phyloP scores from a whole-genome alignment of 2,329 filamentous ascomycete species.

The Fusarium sp. region DNA sequence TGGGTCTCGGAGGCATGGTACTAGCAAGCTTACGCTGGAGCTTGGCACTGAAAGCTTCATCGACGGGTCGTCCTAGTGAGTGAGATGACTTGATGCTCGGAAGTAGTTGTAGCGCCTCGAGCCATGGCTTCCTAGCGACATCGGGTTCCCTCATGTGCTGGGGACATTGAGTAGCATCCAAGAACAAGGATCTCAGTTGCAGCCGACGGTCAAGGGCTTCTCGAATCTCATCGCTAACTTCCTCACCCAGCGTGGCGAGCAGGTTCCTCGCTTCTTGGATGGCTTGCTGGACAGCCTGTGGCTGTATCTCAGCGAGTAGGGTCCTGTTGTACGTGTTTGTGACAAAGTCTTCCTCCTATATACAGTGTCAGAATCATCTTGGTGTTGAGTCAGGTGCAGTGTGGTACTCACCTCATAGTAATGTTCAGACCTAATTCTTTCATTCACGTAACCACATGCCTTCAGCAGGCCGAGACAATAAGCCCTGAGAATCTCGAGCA shows the following conservation, averaged over 20 bases:
- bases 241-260: constrained; percentile 57
- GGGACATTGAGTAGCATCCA: constrained; percentile 65
- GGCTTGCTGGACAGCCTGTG: constrained; percentile 65
- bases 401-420: constrained; percentile 80
- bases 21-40: constrained; percentile 92
- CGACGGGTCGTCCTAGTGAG: constrained; percentile 71
- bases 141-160: constrained; percentile 59
- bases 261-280: constrained; percentile 67
- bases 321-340: constrained; percentile 89
- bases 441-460: constrained; percentile 82
- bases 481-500: constrained; percentile 78
- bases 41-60: constrained; percentile 88
- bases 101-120: constrained; percentile 63
- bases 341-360: constrained; percentile 93
- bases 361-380: constrained; percentile 1
- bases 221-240: constrained; percentile 56
- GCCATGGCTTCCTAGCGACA: constrained; percentile 64
- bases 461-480: constrained; percentile 91
- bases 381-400: too few relatives aligned
- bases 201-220: constrained; percentile 74
- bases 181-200: constrained; percentile 72
- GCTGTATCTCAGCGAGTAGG: constrained; percentile 74
- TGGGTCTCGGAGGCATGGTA: constrained; percentile 91
- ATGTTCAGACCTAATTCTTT: constrained; percentile 82
- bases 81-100: constrained; percentile 70